Percentiles rank a stretch among this genome's conserved stretches.
Conservation (phyloP, 2,329 filamentous ascomycete genomes). For the Colletotrichum sp. region DNA sequence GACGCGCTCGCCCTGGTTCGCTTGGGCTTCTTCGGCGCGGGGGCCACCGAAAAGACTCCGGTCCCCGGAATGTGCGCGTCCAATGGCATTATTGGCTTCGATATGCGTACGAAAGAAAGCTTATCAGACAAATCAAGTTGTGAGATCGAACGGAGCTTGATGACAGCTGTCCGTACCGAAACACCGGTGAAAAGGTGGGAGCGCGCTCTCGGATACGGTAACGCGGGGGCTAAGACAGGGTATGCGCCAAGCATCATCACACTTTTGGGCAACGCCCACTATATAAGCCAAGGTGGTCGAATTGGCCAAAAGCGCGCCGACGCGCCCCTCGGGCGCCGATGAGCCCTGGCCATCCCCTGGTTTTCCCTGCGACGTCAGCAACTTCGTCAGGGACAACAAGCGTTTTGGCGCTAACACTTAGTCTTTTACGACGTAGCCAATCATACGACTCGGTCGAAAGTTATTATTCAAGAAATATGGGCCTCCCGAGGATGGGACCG, state of each 20-base stretch:
- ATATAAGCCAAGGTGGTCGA: slow-evolving; percentile 1
- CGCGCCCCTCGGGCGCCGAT: not conserved
- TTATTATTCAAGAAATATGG: not conserved
- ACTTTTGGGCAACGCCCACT: not conserved
- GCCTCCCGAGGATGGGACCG: not conserved
- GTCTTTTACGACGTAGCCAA: not conserved
- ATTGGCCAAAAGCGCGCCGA: not conserved
- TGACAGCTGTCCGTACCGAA: not conserved
- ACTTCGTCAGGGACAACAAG: not conserved
- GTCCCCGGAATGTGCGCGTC: slow-evolving; percentile 8
- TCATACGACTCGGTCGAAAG: not conserved
- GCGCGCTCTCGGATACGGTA: not conserved
- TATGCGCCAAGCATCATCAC: not conserved
- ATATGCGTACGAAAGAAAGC: not conserved
- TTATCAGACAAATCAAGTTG: not conserved
- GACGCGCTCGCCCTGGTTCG: slow-evolving; percentile 6
- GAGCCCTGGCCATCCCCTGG: not conserved
- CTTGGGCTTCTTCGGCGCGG: slow-evolving; percentile 1
- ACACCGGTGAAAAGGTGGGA: not conserved
- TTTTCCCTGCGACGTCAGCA: not conserved
- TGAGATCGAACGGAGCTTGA: not conserved
- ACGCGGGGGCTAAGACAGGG: slow-evolving; percentile 1
- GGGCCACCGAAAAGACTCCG: slow-evolving; percentile 8
- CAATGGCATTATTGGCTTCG: not conserved
- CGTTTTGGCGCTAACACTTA: not conserved